phyloP scores from a whole-genome alignment of 331 rosid genomes.

The Stylosanthes scabra region DNA sequence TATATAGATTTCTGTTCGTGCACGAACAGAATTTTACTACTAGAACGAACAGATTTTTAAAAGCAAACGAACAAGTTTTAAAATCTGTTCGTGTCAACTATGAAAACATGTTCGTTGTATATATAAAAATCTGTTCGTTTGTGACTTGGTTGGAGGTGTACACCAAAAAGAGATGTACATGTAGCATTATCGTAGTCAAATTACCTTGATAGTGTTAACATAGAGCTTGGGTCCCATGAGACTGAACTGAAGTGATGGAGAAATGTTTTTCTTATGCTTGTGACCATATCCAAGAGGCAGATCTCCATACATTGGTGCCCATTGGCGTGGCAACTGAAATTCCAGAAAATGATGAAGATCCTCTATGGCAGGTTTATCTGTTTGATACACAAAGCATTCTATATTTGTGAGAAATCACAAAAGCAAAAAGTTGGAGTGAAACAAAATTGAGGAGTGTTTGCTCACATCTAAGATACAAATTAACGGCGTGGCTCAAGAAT shows the following conservation, averaged over 20 bases:
- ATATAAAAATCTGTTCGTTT: no score
- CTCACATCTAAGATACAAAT: conserved; percentile 85
- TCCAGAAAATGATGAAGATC: conserved; percentile 89
- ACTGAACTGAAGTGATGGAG: conserved; percentile 65
- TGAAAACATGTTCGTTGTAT: no score
- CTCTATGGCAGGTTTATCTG: conserved; percentile 93
- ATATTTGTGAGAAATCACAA: neutral
- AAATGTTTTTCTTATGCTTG: conserved; percentile 22
- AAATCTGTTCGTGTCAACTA: no score
- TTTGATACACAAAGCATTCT: conserved; percentile 37
- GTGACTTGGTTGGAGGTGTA: no score
- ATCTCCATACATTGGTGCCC: conserved; percentile 86
- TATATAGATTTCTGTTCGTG: no score
- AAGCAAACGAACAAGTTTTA: no score
- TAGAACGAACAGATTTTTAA: no score
- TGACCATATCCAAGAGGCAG: conserved; percentile 59
- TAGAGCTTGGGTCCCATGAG: conserved; percentile 90
- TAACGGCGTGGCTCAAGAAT: conserved; percentile 79
- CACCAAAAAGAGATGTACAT: no score
- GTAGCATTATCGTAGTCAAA: no score
- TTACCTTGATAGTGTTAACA: conserved; percentile 83
- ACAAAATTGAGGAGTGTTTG: conserved; percentile 5
- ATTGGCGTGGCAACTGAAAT: conserved; percentile 86
- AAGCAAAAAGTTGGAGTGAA: neutral
- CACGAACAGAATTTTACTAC: no score